These are phyloP conservation scores for Ilex asprella DNA, from an alignment of 257 asterid genomes.

Conservation along the genomic window DNA sequence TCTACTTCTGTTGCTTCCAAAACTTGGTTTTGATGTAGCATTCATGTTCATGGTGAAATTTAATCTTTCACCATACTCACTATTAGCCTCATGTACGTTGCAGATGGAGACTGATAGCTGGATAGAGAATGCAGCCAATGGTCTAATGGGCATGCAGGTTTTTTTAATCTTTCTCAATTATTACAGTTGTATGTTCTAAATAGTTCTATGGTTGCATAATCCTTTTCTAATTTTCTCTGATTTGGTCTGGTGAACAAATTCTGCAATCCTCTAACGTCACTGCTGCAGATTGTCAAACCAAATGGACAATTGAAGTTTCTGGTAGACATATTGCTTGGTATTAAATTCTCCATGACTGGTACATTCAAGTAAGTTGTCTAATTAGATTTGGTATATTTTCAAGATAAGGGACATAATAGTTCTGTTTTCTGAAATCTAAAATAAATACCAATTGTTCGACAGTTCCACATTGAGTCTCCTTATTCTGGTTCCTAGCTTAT, in stretches of 20 bases:
- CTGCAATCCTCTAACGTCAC: constrained; percentile 2
- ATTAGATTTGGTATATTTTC: too few relatives aligned
- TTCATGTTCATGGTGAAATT: background rate
- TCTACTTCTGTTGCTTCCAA: background rate
- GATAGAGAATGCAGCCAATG: constrained; percentile 92
- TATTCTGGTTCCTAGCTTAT: too few relatives aligned
- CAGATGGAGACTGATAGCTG: constrained; percentile 94
- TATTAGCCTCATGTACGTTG: background rate
- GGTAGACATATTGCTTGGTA: constrained; percentile 59
- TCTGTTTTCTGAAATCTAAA: too few relatives aligned
- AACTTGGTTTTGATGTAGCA: background rate
- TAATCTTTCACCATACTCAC: background rate
- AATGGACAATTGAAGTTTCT: constrained; percentile 66
- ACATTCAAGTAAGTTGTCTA: constrained; percentile 54
- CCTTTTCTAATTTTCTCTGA: background rate
- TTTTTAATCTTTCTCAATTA: background rate
- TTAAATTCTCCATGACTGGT: constrained; percentile 85
- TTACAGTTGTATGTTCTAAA: background rate
- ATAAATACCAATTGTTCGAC: too few relatives aligned
- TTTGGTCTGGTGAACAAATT: background rate
- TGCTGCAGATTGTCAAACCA: constrained; percentile 52
- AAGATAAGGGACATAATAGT: too few relatives aligned
- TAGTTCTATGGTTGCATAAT: background rate
- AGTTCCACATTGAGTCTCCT: too few relatives aligned
- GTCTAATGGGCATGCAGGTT: constrained; percentile 92